Evolutionary conservation across 148 eudicot genomes (phyloP).

Genomic region (Dianthus caryophyllus): DNA sequence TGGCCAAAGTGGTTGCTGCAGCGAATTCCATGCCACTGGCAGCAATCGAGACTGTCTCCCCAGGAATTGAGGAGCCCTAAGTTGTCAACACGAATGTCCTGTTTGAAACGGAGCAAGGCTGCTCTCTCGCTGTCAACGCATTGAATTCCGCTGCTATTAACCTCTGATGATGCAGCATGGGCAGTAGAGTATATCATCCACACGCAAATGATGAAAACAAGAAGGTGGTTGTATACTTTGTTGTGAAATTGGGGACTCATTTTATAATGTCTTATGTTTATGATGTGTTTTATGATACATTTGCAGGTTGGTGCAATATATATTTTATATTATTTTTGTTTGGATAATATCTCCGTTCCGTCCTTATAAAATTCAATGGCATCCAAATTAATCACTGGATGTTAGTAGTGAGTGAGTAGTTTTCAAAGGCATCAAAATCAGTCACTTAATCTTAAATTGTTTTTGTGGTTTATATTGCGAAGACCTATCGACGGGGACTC

Average conservation of each 20-base stretch:
- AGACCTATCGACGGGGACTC: too few species aligned
- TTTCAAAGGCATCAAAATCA: too few species aligned
- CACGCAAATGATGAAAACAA: background rate
- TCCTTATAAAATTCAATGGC: too few species aligned
- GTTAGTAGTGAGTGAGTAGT: too few species aligned
- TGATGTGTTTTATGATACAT: too few species aligned
- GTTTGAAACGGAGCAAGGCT: conserved; percentile 16
- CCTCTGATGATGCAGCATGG: background rate
- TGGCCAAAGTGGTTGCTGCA: conserved; percentile 20
- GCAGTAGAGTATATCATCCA: background rate
- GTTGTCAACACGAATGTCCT: conserved; percentile 4
- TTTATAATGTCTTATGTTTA: background rate
- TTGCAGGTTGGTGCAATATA: too few species aligned
- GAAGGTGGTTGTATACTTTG: background rate
- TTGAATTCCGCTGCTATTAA: background rate
- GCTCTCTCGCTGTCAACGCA: conserved; percentile 10
- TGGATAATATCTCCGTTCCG: too few species aligned
- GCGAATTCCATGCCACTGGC: conserved; percentile 15
- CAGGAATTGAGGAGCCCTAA: conserved; percentile 17
- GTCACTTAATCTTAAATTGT: too few species aligned
- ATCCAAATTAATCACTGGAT: too few species aligned
- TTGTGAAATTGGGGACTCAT: background rate
- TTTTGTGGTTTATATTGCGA: too few species aligned
- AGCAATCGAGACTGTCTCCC: conserved; percentile 5
- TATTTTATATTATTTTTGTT: too few species aligned